A percentile compares a stretch with the other conserved stretches of the same genome.
These are phyloP conservation scores for Aureobasidium sp. DNA, from an alignment of 2,329 filamentous ascomycete species.

Conservation along the genomic window DNA sequence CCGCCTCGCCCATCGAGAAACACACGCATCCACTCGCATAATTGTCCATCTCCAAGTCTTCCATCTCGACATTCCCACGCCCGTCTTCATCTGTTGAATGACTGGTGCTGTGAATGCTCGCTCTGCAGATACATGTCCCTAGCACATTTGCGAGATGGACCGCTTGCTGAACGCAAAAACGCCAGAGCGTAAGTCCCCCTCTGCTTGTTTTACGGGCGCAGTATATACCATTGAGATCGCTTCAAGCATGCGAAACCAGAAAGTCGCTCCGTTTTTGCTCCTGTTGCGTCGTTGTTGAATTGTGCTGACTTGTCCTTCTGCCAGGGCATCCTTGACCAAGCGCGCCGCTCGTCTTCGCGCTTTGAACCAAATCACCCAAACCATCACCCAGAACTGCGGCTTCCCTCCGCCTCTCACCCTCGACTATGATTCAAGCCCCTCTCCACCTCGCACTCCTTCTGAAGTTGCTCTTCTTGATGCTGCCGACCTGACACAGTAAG, in stretches of 20 bases:
- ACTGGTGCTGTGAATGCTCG: constrained; percentile 41
- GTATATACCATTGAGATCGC: constrained; percentile 25
- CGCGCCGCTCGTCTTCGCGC: constrained; percentile 87
- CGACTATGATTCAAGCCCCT: constrained; percentile 42
- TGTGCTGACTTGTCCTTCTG: constrained; percentile 25
- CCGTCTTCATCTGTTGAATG: constrained; percentile 28
- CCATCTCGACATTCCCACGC: constrained; percentile 7
- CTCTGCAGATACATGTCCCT: constrained; percentile 42
- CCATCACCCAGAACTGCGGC: constrained; percentile 33
- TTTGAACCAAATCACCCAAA: constrained; percentile 73
- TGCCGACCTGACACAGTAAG: constrained; percentile 53
- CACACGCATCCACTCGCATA: constrained; percentile 13
- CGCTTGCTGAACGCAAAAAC: constrained; percentile 35
- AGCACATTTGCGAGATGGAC: constrained; percentile 38
- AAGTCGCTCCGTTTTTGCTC: constrained; percentile 36
- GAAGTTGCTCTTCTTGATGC: constrained; percentile 50
- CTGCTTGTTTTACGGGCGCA: constrained; percentile 26
- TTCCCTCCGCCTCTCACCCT: constrained; percentile 36
- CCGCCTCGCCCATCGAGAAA: not conserved
- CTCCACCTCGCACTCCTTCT: constrained; percentile 37
- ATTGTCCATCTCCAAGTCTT: constrained; percentile 2
- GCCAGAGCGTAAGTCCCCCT: constrained; percentile 38
- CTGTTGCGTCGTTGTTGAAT: constrained; percentile 33
- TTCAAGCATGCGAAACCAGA: constrained; percentile 32
- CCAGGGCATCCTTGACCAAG: constrained; percentile 57